phyloP scores from a whole-genome alignment of 2,329 filamentous ascomycete genomes.

The Simplicillium aogashimaense region DNA sequence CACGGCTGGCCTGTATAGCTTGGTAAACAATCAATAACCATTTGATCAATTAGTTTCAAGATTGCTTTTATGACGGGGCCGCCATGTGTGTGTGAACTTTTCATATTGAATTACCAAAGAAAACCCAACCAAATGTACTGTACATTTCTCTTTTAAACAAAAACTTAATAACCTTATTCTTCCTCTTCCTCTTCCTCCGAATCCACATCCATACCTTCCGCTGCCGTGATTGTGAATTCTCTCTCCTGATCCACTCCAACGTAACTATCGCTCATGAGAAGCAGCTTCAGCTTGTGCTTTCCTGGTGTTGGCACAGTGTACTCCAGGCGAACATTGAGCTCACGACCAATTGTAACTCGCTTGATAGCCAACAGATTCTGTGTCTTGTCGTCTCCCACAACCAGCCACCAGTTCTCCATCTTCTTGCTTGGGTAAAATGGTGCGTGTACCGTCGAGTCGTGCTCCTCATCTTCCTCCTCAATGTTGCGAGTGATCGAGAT shows the following conservation, averaged over 20 bases:
- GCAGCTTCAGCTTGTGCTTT: constrained; percentile 79
- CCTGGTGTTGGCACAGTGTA: constrained; percentile 80
- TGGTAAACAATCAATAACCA: no score
- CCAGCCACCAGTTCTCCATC: constrained; percentile 97
- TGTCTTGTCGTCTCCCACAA: constrained; percentile 85
- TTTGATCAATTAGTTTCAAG: no score
- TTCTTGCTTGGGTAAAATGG: constrained; percentile 90
- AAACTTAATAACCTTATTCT: constrained; percentile 18
- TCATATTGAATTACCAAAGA: background rate
- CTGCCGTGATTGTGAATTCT: constrained; percentile 73
- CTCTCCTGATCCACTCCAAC: constrained; percentile 95
- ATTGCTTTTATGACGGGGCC: no score
- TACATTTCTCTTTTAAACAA: constrained; percentile 4
- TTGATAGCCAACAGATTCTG: constrained; percentile 89
- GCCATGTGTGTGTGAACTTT: no score
- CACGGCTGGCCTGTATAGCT: no score
- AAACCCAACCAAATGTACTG: constrained; percentile 4
- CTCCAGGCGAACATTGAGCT: constrained; percentile 72
- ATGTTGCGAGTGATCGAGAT: constrained; percentile 79
- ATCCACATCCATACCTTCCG: constrained; percentile 92
- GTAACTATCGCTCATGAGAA: constrained; percentile 95
- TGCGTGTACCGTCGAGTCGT: constrained; percentile 80
- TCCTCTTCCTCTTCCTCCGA: constrained; percentile 73
- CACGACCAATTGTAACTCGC: constrained; percentile 74
- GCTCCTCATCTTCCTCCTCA: constrained; percentile 54